A percentile compares a stretch with the other conserved stretches of the same genome.
These are phyloP conservation scores for Boletus mariae DNA, from an alignment of 1,284 basidiomycete genomes.

Conservation along the genomic window DNA sequence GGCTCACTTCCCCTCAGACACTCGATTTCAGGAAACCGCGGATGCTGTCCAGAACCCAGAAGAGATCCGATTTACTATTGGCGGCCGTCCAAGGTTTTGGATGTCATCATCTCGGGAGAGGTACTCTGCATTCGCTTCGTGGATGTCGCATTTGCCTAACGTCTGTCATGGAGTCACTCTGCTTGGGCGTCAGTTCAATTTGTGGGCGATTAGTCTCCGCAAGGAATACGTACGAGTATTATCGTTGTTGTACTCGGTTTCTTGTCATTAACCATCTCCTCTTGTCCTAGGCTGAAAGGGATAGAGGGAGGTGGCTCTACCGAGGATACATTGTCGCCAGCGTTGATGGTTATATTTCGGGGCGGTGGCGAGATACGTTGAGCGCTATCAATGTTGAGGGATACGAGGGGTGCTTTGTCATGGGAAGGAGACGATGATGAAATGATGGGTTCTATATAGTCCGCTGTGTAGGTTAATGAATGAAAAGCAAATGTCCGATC, in stretches of 20 bases:
- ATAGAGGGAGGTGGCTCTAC: constrained; percentile 74
- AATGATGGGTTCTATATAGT: not conserved
- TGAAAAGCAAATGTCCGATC: too few species aligned
- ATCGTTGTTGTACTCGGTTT: not conserved
- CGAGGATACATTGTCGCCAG: constrained; percentile 70
- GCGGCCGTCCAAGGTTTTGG: constrained; percentile 22
- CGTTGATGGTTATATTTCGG: constrained; percentile 57
- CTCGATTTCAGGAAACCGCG: too few species aligned
- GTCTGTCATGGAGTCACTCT: constrained; percentile 33
- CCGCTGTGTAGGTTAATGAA: too few species aligned
- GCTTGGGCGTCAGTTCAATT: constrained; percentile 73
- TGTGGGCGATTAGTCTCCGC: constrained; percentile 61
- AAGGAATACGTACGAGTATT: constrained; percentile 64
- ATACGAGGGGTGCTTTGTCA: constrained; percentile 74
- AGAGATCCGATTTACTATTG: constrained; percentile 37
- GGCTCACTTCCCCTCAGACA: not conserved
- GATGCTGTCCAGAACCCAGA: too few species aligned
- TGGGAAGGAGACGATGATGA: constrained; percentile 56
- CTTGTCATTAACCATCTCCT: not conserved
- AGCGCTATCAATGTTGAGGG: constrained; percentile 53
- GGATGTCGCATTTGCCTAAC: constrained; percentile 3
- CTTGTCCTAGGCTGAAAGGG: constrained; percentile 50
- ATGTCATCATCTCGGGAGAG: constrained; percentile 35
- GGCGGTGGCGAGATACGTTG: constrained; percentile 73
- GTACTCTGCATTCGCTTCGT: constrained; percentile 33